Percentiles rank a stretch among this genome's conserved stretches.
phyloP scores from a whole-genome alignment of 768 basidiomycete species.

The Suillus plorans region DNA sequence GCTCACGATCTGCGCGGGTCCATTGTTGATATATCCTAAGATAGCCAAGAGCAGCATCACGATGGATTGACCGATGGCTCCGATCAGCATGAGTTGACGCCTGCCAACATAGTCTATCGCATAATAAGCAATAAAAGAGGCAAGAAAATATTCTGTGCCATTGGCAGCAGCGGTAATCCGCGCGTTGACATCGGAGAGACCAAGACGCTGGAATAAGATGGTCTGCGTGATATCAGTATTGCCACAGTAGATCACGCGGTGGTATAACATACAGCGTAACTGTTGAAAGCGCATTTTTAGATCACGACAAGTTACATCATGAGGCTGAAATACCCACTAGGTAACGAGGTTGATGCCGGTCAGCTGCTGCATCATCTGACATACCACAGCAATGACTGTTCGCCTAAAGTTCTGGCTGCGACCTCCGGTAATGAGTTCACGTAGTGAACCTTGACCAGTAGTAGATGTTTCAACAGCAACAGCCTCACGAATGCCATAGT shows the following conservation, averaged over 20 bases:
- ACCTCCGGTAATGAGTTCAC: slow-evolving; percentile 37
- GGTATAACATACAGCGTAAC: slow-evolving; percentile 11
- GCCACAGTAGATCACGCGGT: not conserved
- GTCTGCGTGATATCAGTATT: slow-evolving; percentile 9
- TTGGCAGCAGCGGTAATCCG: slow-evolving; percentile 35
- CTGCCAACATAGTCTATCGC: slow-evolving; percentile 50
- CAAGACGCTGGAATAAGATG: slow-evolving; percentile 18
- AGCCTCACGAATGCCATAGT: slow-evolving; percentile 37
- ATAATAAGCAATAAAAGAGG: slow-evolving; percentile 49
- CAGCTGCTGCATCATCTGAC: slow-evolving; percentile 34
- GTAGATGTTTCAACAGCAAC: slow-evolving; percentile 26
- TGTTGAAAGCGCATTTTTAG: slow-evolving; percentile 1
- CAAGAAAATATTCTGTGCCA: slow-evolving; percentile 41
- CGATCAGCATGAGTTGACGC: slow-evolving; percentile 44
- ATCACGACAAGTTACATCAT: not conserved
- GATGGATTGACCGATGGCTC: slow-evolving; percentile 36
- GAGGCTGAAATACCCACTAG: slow-evolving; percentile 13
- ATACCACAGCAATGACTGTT: slow-evolving; percentile 6
- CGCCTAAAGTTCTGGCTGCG: slow-evolving; percentile 42
- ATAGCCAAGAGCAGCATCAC: slow-evolving; percentile 31
- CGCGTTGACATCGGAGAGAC: slow-evolving; percentile 23
- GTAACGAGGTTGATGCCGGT: slow-evolving; percentile 31
- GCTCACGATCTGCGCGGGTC: slow-evolving; percentile 22
- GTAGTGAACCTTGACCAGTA: slow-evolving; percentile 23
- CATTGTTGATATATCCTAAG: slow-evolving; percentile 20